Base-by-base conservation (phyloP, 176 grass and related monocot genomes). In the Tillandsia fasciculata region DNA sequence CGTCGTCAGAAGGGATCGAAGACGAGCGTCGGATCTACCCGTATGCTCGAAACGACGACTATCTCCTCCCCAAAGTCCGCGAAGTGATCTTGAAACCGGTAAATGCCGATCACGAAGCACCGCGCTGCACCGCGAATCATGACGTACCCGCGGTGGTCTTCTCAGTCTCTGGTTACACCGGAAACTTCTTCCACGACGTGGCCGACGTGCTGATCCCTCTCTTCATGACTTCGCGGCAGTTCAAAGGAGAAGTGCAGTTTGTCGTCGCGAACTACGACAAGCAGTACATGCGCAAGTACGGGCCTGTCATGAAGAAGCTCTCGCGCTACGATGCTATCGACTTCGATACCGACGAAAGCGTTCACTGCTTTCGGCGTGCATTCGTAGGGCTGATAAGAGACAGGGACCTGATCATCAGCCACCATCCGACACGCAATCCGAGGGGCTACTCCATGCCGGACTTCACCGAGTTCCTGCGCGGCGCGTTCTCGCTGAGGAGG, bases 141-240 rank as follows among this genome's bases (percentile, higher is more conserved):
- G 7, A 70, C 14, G 84, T 85, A 14, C 91, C 91, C 1, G 81
- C 73, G 1, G 70, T 83, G 28, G 48, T 90, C 48, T 96, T 96
- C 79, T 96, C 87, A 0, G 3, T 70, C 0, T 79, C 84, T 48
- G 84, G 91, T 4, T 96, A 96, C 84, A 87, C 87, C 22, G 87
- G 88, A 23, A 90, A 90, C 80, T 84, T 96, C 79, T 96, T 96
- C 79, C 87, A 96, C 58, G 91, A 90, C 87, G 85, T 83, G 73
- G 67, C 79, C 0, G 87, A 96, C 18, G 79, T 58, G 47, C 18
- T 96, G 50, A 75, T 90, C 26, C 91, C 91, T 12, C 70, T 90
- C 20, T 95, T 95, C 81, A 64, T 95, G 2, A 87, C 87, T 0
- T 56, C 79, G 27, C 13, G 65, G 12, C 78, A 95, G 24, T 83